A percentile compares a stretch with the other conserved stretches of the same genome.
phyloP scores from a whole-genome alignment of 169 alveolate species.

The Eimeria acervulina region DNA sequence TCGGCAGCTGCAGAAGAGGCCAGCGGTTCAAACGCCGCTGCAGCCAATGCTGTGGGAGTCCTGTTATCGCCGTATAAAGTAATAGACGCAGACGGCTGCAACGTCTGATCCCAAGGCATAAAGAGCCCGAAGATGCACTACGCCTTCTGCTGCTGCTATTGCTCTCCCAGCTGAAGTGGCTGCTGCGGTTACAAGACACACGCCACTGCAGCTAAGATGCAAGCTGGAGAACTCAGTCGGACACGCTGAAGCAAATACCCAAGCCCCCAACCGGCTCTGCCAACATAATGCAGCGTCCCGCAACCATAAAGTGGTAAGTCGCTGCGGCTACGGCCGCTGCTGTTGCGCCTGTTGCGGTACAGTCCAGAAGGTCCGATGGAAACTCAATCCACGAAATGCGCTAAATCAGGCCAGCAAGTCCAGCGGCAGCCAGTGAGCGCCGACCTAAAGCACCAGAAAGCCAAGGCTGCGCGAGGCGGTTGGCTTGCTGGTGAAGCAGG shows the following conservation, averaged over 20 bases:
- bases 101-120: neutral
- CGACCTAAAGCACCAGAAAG: neutral
- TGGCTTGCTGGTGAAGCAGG: neutral
- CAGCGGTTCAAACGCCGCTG: neutral
- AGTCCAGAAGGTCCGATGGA: slow-evolving; percentile 16
- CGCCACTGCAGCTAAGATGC: slow-evolving; percentile 36
- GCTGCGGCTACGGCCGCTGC: slow-evolving; percentile 34
- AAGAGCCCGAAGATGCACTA: neutral
- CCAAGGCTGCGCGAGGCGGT: neutral
- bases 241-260: slow-evolving; percentile 35
- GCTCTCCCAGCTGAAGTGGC: slow-evolving; percentile 21
- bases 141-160: slow-evolving; percentile 22
- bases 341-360: neutral
- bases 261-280: slow-evolving; percentile 5
- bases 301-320: neutral
- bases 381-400: neutral
- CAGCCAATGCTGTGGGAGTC: neutral
- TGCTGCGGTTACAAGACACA: neutral
- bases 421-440: neutral
- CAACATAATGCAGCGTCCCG: slow-evolving; percentile 47
- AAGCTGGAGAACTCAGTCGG: slow-evolving; percentile 13
- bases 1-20: neutral
- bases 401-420: neutral
- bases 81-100: neutral
- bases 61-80: slow-evolving; percentile 5